phyloP scores from a whole-genome alignment of 306 rosid genomes.

The Lathyrus oleraceus region DNA sequence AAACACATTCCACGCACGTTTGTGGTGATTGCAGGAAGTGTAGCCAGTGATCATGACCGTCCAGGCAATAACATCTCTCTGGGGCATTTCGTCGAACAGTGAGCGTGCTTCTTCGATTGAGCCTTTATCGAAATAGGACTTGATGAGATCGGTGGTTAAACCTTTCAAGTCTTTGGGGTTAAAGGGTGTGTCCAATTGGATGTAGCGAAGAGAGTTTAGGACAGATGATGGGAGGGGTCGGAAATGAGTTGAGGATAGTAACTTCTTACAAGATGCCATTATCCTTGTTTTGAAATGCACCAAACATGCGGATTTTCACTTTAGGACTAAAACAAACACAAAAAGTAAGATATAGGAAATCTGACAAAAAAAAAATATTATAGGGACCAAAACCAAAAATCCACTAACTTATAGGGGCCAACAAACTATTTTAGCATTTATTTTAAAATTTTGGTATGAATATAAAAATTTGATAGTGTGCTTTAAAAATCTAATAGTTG shows the following conservation, averaged over 20 bases:
- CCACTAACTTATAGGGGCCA: too few species aligned
- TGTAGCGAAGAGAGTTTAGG: constrained; percentile 45
- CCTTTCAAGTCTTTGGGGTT: constrained; percentile 36
- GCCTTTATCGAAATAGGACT: constrained; percentile 46
- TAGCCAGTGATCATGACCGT: constrained; percentile 73
- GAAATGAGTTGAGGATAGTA: constrained; percentile 37
- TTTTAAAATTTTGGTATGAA: too few species aligned
- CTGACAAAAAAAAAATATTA: too few species aligned
- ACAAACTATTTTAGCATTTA: too few species aligned
- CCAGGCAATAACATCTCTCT: constrained; percentile 65
- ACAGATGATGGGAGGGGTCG: constrained; percentile 43
- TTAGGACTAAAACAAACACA: too few species aligned
- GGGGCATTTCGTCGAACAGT: constrained; percentile 73
- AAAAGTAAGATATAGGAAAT: too few species aligned
- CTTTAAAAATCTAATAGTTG: too few species aligned
- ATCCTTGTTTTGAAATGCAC: neutral
- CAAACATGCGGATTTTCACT: too few species aligned
- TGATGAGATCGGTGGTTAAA: constrained; percentile 57
- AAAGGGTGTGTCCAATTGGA: constrained; percentile 42
- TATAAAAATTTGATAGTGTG: too few species aligned
- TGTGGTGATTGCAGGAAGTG: constrained; percentile 49
- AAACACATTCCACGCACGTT: constrained; percentile 55
- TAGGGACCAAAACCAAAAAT: too few species aligned
- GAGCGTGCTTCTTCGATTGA: constrained; percentile 49
- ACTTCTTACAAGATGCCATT: constrained; percentile 37